Conservation (phyloP, 805 yeast species). For the Metschnikowia amazonensis region DNA sequence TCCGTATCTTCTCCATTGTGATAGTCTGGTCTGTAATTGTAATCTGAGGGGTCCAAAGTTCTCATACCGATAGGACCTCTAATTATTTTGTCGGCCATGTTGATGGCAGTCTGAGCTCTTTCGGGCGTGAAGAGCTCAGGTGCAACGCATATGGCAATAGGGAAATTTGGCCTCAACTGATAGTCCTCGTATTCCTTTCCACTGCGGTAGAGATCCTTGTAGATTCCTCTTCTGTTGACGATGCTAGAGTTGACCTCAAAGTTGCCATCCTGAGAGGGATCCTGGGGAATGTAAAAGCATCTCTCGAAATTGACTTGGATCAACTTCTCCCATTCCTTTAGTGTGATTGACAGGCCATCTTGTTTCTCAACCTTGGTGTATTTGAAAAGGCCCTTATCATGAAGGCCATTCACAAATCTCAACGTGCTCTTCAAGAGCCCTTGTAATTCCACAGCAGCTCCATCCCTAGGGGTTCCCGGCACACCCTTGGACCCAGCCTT, state of each 20-base stretch:
- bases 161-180: slow-evolving; percentile 86
- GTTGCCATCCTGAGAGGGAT: slow-evolving; percentile 55
- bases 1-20: slow-evolving; percentile 72
- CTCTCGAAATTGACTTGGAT: slow-evolving; percentile 73
- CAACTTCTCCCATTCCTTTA: slow-evolving; percentile 69
- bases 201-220: slow-evolving; percentile 77
- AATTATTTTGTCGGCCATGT: slow-evolving; percentile 64
- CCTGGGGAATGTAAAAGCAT: slow-evolving; percentile 70
- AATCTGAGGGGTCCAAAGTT: slow-evolving; percentile 89
- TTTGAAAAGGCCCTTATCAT: slow-evolving; percentile 52
- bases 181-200: slow-evolving; percentile 93
- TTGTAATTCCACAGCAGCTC: slow-evolving; percentile 90
- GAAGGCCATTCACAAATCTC: slow-evolving; percentile 68
- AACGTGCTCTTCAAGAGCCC: slow-evolving; percentile 83
- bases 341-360: slow-evolving; percentile 53
- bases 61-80: slow-evolving; percentile 91
- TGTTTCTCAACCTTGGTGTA: slow-evolving; percentile 53
- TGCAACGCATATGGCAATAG: slow-evolving; percentile 91
- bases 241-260: slow-evolving; percentile 60
- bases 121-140: slow-evolving; percentile 78
- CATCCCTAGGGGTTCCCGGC: slow-evolving; percentile 98
- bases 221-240: slow-evolving; percentile 88
- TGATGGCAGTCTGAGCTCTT: slow-evolving; percentile 61
- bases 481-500: slow-evolving; percentile 81
- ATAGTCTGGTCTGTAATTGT: slow-evolving; percentile 89